Percentiles rank a stretch among this genome's conserved stretches.
Evolutionary conservation across 2,329 filamentous ascomycete genomes (phyloP).

Genomic region (Colletotrichum camelliae): DNA sequence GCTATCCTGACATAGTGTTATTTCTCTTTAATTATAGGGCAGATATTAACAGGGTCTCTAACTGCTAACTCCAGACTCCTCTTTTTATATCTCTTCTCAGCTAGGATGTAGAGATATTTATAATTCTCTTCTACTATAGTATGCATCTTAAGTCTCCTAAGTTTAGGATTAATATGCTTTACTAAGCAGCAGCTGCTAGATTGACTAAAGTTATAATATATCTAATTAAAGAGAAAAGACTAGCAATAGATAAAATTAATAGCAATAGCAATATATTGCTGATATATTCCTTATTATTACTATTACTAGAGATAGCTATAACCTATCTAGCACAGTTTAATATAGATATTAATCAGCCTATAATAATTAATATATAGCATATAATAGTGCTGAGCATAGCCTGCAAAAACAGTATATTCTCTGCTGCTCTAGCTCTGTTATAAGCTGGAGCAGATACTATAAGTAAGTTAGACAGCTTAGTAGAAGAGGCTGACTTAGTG

Average conservation of each 20-base stretch:
- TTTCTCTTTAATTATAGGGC: background rate
- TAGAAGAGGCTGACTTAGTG: background rate
- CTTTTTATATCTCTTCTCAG: background rate
- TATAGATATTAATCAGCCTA: background rate
- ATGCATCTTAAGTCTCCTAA: background rate
- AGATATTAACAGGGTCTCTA: background rate
- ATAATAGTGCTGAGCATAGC: background rate
- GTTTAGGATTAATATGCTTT: background rate
- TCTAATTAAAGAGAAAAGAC: background rate
- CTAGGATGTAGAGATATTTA: background rate
- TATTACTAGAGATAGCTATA: background rate
- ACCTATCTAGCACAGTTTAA: background rate
- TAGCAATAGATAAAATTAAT: background rate
- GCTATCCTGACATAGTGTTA: background rate
- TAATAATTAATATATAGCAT: background rate
- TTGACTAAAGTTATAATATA: background rate
- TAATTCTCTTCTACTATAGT: background rate
- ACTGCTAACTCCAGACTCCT: background rate
- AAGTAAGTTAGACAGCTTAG: background rate
- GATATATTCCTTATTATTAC: background rate
- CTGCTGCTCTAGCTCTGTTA: background rate
- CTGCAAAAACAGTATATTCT: background rate
- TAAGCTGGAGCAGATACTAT: background rate
- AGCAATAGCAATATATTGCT: background rate
- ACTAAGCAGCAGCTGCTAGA: background rate